Conservation (phyloP, 1,284 basidiomycete genomes). For the Butyriboletus appendiculatus region DNA sequence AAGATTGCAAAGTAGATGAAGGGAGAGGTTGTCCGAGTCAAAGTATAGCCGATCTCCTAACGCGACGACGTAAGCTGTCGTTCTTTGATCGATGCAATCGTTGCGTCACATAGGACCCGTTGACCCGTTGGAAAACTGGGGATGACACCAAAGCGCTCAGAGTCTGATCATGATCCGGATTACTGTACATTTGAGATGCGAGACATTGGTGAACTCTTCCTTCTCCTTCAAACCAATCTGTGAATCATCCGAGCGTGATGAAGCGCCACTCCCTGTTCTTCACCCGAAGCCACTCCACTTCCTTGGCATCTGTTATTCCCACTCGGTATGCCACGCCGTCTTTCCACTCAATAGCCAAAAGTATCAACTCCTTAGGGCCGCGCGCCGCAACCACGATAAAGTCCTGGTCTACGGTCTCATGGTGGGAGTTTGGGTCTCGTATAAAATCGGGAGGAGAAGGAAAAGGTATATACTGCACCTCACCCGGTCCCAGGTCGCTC, state of each 20-base stretch:
- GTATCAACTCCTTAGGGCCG: not conserved
- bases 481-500: not conserved
- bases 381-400: conserved; percentile 17
- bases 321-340: conserved; percentile 20
- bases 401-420: conserved; percentile 17
- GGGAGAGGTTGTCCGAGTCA: too few species aligned
- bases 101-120: too few species aligned
- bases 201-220: not conserved
- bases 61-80: too few species aligned
- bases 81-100: too few species aligned
- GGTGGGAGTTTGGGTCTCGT: not conserved
- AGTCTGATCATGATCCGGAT: too few species aligned
- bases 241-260: conserved; percentile 18
- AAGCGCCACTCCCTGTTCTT: conserved; percentile 20
- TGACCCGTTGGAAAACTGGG: too few species aligned
- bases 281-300: conserved; percentile 6
- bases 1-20: too few species aligned
- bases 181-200: not conserved
- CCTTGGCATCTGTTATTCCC: conserved; percentile 1
- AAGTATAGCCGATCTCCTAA: too few species aligned
- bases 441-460: not conserved
- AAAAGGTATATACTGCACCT: not conserved
- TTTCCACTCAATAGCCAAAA: conserved; percentile 22
- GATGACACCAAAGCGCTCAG: too few species aligned
- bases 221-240: not conserved